Percentiles rank a stretch among this genome's conserved stretches.
Evolutionary conservation across 2,329 filamentous ascomycete genomes (phyloP).

Genomic region (Pochonia chlamydosporia): DNA sequence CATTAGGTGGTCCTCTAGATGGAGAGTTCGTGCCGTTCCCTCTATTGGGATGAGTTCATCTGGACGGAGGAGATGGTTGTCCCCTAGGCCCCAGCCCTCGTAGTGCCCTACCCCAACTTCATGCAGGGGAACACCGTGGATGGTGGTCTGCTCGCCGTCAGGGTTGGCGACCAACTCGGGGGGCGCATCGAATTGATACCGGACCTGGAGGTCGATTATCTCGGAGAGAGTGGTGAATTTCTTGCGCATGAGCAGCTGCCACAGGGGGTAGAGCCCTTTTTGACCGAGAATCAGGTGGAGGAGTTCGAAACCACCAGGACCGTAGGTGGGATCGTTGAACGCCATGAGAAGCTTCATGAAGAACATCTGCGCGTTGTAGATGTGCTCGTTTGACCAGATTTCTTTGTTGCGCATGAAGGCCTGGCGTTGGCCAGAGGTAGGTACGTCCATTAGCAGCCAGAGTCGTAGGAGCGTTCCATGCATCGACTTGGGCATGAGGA

Average conservation of each 20-base stretch:
- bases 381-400: constrained; percentile 53
- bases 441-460: constrained; percentile 68
- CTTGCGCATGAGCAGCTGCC: constrained; percentile 52
- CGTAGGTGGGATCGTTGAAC: constrained; percentile 58
- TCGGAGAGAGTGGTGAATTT: constrained; percentile 44
- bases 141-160: constrained; percentile 16
- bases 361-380: constrained; percentile 59
- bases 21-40: constrained; percentile 42
- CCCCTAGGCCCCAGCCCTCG: constrained; percentile 51
- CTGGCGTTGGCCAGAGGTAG: constrained; percentile 49
- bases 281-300: constrained; percentile 57
- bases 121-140: constrained; percentile 46
- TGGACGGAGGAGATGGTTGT: constrained; percentile 42
- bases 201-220: constrained; percentile 49
- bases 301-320: constrained; percentile 43
- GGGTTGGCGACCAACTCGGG: constrained; percentile 19
- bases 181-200: constrained; percentile 47
- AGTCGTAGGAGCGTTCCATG: constrained; percentile 52
- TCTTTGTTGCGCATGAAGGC: constrained; percentile 44
- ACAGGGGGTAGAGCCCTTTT: constrained; percentile 48
- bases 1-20: constrained; percentile 46
- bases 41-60: constrained; percentile 57
- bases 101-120: constrained; percentile 47
- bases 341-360: constrained; percentile 67
- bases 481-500: constrained; percentile 46